A percentile compares a stretch with the other conserved stretches of the same genome.
Conservation (phyloP, 148 eudicot species). For the Rhododendron kiyosumense region DNA sequence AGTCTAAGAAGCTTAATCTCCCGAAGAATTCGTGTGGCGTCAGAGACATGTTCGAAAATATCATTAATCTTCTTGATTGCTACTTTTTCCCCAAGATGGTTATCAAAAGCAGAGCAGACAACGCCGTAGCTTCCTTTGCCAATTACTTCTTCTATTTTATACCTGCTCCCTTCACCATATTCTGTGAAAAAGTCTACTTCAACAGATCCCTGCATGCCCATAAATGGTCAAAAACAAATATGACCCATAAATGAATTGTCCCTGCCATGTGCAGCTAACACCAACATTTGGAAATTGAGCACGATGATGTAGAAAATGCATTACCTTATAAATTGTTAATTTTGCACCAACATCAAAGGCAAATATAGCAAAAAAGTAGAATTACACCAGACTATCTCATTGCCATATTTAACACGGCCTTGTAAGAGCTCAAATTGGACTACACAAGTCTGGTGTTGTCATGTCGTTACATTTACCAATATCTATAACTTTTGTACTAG, state of each 20-base stretch:
- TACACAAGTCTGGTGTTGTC: not conserved
- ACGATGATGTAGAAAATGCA: not conserved
- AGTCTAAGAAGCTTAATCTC: constrained; percentile 85
- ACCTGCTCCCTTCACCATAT: constrained; percentile 82
- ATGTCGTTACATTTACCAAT: not conserved
- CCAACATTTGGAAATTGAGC: not conserved
- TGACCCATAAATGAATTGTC: not conserved
- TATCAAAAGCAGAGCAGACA: constrained; percentile 82
- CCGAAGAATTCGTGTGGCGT: constrained; percentile 84
- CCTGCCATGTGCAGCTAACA: not conserved
- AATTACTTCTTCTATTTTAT: constrained; percentile 72
- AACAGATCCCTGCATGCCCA: constrained; percentile 51
- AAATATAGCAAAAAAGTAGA: not conserved
- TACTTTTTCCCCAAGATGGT: constrained; percentile 77
- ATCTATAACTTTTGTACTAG: not conserved
- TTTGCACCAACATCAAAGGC: not conserved
- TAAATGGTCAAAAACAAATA: not conserved
- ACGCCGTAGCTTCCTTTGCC: constrained; percentile 97
- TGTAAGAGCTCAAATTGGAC: not conserved
- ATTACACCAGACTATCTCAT: not conserved
- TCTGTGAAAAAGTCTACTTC: constrained; percentile 84
- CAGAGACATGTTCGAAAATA: constrained; percentile 87
- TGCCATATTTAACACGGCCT: not conserved
- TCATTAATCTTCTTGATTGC: constrained; percentile 88
- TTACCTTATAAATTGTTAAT: not conserved